Evolutionary conservation across 768 basidiomycete genomes (phyloP).

Genomic region (Boletellus ananiceps): DNA sequence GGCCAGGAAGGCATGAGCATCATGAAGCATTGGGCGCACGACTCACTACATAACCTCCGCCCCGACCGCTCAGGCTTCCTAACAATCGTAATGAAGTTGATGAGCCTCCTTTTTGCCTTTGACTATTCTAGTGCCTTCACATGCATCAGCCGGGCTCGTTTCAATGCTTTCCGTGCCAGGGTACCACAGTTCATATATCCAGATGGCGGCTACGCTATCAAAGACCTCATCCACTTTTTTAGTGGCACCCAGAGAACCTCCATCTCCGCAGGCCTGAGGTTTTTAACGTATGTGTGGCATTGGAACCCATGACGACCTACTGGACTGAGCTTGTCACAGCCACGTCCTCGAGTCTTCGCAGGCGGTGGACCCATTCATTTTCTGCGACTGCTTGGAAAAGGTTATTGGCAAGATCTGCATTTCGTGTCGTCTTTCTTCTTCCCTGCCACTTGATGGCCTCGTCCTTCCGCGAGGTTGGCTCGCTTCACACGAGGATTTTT

Average conservation of each 20-base stretch:
- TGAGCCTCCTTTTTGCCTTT: slow-evolving; percentile 36
- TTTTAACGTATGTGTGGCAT: slow-evolving; percentile 34
- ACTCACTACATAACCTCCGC: slow-evolving; percentile 37
- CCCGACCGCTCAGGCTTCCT: slow-evolving; percentile 16
- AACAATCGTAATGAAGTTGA: slow-evolving; percentile 36
- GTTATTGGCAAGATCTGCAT: slow-evolving; percentile 42
- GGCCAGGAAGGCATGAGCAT: slow-evolving; percentile 33
- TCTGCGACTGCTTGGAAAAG: slow-evolving; percentile 51
- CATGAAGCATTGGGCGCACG: slow-evolving; percentile 44
- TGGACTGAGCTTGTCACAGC: slow-evolving; percentile 30
- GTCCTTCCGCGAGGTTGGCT: slow-evolving; percentile 57
- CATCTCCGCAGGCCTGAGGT: slow-evolving; percentile 35
- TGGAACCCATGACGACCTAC: slow-evolving; percentile 14
- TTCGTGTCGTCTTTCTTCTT: slow-evolving; percentile 22
- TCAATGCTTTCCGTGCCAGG: slow-evolving; percentile 14
- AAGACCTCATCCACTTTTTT: slow-evolving; percentile 30
- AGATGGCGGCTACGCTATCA: slow-evolving; percentile 25
- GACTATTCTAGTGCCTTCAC: slow-evolving; percentile 31
- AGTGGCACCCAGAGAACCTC: slow-evolving; percentile 25
- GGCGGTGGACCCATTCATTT: slow-evolving; percentile 40
- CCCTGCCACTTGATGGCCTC: slow-evolving; percentile 37
- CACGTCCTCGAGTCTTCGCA: slow-evolving; percentile 39
- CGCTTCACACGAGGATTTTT: slow-evolving; percentile 15
- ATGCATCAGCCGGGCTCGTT: slow-evolving; percentile 34
- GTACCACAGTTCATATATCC: slow-evolving; percentile 11